These are phyloP conservation scores for Populus nigra DNA, from an alignment of 345 rosid species.

Conservation along the genomic window DNA sequence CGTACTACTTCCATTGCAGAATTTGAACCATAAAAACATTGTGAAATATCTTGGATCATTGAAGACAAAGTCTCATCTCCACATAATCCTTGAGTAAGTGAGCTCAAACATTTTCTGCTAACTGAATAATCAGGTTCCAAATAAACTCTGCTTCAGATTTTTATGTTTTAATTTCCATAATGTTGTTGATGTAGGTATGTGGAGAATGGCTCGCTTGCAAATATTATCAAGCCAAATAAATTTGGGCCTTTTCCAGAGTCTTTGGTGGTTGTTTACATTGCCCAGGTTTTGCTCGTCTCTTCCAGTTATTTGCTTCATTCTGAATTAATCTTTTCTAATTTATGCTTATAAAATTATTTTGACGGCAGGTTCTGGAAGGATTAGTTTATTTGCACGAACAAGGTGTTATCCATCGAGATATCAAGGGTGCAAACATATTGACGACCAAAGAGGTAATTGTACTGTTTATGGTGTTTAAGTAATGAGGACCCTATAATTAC, in stretches of 20 bases:
- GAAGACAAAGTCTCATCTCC: conserved; percentile 92
- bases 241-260: conserved; percentile 99
- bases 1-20: conserved; percentile 46
- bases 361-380: conserved; percentile 86
- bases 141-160: conserved; percentile 11
- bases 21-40: conserved; percentile 93
- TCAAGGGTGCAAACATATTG: conserved; percentile 98
- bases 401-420: conserved; percentile 98
- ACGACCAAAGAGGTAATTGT: conserved; percentile 91
- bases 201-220: conserved; percentile 99
- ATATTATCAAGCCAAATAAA: conserved; percentile 95
- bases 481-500: neutral
- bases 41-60: conserved; percentile 96
- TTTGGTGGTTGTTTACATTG: conserved; percentile 91
- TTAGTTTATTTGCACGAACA: conserved; percentile 96
- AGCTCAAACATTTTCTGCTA: conserved; percentile 17
- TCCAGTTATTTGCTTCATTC: conserved; percentile 7
- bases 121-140: neutral
- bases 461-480: neutral
- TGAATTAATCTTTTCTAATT: neutral
- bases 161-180: conserved; percentile 7
- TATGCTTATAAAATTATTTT: conserved; percentile 24
- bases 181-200: conserved; percentile 62
- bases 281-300: conserved; percentile 68
- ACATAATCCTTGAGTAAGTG: conserved; percentile 94